A percentile compares a stretch with the other conserved stretches of the same genome.
These are phyloP conservation scores for Leccinum laetum DNA, from an alignment of 1,284 basidiomycete species.

Conservation along the genomic window DNA sequence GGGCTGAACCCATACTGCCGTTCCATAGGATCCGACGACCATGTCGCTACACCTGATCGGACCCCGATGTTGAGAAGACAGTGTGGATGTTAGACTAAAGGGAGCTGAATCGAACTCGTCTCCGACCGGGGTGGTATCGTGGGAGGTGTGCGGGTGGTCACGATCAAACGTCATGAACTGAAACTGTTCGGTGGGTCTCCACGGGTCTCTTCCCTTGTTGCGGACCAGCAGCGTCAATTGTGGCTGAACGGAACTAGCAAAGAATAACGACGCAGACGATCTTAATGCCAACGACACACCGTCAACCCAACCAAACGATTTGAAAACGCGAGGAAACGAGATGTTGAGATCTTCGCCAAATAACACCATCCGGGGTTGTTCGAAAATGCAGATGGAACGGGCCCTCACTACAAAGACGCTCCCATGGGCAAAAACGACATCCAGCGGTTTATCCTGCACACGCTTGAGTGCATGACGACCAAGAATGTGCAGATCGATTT, in stretches of 20 bases:
- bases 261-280: constrained; percentile 8
- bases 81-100: constrained; percentile 34
- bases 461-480: constrained; percentile 14
- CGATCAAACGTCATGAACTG: constrained; percentile 39
- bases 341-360: constrained; percentile 15
- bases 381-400: constrained; percentile 56
- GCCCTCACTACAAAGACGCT: constrained; percentile 57
- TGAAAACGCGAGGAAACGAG: constrained; percentile 39
- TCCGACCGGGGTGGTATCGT: constrained; percentile 7
- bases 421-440: constrained; percentile 48
- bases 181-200: constrained; percentile 47
- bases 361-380: constrained; percentile 34
- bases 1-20: constrained; percentile 61
- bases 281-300: constrained; percentile 44
- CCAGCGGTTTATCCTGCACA: constrained; percentile 44
- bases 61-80: constrained; percentile 38
- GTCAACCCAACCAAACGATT: constrained; percentile 67
- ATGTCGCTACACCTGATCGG: constrained; percentile 52
- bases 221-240: constrained; percentile 53
- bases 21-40: constrained; percentile 50
- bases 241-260: constrained; percentile 12
- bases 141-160: constrained; percentile 1
- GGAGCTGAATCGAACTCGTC: constrained; percentile 42
- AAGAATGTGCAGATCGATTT: constrained; percentile 7
- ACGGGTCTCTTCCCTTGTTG: constrained; percentile 57